Evolutionary conservation across 306 rosid species (phyloP).

Genomic region (Purshia tridentata): DNA sequence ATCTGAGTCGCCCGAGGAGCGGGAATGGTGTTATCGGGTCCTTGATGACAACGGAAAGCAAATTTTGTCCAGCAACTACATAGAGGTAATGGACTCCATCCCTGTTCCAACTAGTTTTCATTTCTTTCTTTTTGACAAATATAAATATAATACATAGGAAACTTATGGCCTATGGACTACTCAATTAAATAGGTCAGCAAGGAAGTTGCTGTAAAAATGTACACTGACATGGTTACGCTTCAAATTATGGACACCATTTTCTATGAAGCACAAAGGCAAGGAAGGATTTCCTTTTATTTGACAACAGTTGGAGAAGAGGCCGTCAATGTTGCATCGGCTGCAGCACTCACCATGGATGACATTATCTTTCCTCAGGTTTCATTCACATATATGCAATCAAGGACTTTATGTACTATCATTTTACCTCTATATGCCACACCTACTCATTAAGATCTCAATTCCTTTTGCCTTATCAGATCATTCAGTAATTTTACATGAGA

Average conservation of each 20-base stretch:
- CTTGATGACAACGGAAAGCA: slow-evolving; percentile 68
- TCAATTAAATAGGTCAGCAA: slow-evolving; percentile 46
- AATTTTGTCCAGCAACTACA: slow-evolving; percentile 33
- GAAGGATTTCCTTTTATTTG: slow-evolving; percentile 82
- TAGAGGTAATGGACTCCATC: slow-evolving; percentile 44
- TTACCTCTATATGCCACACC: slow-evolving; percentile 11
- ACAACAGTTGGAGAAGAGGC: slow-evolving; percentile 87
- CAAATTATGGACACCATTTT: slow-evolving; percentile 88
- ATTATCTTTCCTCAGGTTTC: slow-evolving; percentile 85
- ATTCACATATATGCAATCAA: background rate
- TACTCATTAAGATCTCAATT: background rate
- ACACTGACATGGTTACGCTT: slow-evolving; percentile 71
- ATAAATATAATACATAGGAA: background rate
- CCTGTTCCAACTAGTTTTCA: background rate
- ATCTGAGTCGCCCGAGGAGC: slow-evolving; percentile 49
- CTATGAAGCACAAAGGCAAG: slow-evolving; percentile 95
- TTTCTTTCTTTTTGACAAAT: background rate
- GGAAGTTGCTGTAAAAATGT: slow-evolving; percentile 69
- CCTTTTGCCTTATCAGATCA: slow-evolving; percentile 1
- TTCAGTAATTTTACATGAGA: slow-evolving; percentile 14
- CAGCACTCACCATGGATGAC: slow-evolving; percentile 70
- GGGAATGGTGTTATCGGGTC: slow-evolving; percentile 64
- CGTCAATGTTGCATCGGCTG: slow-evolving; percentile 81
- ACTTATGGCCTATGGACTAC: slow-evolving; percentile 9
- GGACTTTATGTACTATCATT: slow-evolving; percentile 1